Base-by-base conservation (phyloP, 345 rosid genomes). In the Hypericum perforatum region DNA sequence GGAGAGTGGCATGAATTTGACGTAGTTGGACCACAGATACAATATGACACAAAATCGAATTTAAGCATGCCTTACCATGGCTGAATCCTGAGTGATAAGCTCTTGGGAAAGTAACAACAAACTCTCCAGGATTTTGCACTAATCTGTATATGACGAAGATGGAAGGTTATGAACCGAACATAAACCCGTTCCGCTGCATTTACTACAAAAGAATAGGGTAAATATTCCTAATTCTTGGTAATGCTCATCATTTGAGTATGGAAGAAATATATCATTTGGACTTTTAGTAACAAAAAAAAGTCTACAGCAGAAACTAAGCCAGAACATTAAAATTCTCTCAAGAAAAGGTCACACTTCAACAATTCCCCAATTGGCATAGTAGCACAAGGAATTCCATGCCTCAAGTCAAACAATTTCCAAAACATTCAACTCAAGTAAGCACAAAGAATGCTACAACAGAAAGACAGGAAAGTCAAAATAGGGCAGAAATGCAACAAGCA, bases 1-100 rank as follows among this genome's bases (percentile, higher is more conserved):
- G 39, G 11, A 36, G 14, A 36, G 37, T 36, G 2, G 41, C 8
- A 52, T 7, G 14, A 38, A 9, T 65, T 6, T 53, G 52, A 46
- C 16, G 70, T 5, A 53, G 13, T 16, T 10, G 32, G 32, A 39
- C 16, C 7, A 43, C 22, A 53, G 41, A 38, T 36, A 39, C 41
- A 32, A 38, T 32, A 52, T 47, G 43, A 22, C 36, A 56, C 12
- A 49, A 41, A 45, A 39, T 63, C 39, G 52, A 52, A 41, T 42
- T 39, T 12, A 48, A 48, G 52, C 49, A 52, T 16, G 42, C 15
- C 72, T 77, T 61, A 89, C 99, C 99, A 57, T 89, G 95, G 78
- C 99, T 94, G 70, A 94, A 94, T 57, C 99, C 99, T 12, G 94
- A 82, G 76, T 94, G 99, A 72, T 94, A 94, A 42, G 97, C 99